Conservation (phyloP, 2,329 filamentous ascomycete genomes). For the Fusarium sp. region DNA sequence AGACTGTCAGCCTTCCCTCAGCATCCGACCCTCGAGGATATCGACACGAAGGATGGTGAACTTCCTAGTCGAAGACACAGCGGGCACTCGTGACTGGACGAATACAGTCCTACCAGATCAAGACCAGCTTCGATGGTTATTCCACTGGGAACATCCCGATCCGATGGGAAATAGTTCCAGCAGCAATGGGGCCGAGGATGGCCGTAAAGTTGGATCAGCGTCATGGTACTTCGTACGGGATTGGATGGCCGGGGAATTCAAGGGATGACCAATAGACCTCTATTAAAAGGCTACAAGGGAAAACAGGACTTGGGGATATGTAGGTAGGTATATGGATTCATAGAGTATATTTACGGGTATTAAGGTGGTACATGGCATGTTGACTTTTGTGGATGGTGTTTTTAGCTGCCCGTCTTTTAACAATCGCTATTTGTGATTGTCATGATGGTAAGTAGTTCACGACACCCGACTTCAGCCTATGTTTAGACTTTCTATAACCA, state of each 20-base stretch:
- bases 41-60: not conserved
- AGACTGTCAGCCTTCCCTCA: not conserved
- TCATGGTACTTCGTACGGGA: not conserved
- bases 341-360: not conserved
- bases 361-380: not conserved
- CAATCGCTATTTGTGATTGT: not conserved
- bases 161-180: not conserved
- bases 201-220: not conserved
- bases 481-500: not conserved
- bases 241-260: not conserved
- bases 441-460: not conserved
- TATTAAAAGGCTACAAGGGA: not conserved
- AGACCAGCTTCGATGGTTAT: not conserved
- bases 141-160: not conserved
- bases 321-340: not conserved
- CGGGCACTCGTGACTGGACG: not conserved
- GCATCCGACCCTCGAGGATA: not conserved
- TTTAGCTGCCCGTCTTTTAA: not conserved
- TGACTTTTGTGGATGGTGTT: not conserved
- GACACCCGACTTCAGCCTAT: not conserved
- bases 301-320: not conserved
- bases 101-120: not conserved
- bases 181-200: not conserved
- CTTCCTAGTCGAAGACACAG: not conserved
- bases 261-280: not conserved